Percentiles rank a stretch among this genome's conserved stretches.
phyloP scores from a whole-genome alignment of 352 stramenopile species.

The Phytopythium ostracodes region DNA sequence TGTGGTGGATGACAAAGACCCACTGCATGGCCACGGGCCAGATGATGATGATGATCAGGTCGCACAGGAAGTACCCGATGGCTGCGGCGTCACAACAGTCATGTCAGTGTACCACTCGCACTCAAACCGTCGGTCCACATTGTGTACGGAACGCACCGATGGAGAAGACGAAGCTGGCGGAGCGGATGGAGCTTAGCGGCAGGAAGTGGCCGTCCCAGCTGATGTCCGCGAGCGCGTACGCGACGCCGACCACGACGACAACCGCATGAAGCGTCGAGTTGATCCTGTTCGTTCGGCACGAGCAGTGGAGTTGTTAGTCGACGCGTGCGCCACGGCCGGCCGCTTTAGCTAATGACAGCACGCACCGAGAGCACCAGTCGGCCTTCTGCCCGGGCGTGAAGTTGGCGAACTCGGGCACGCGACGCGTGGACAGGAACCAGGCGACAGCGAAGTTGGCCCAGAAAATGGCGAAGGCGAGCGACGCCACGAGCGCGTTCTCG shows the following conservation, averaged over 20 bases:
- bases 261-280: slow-evolving; percentile 80
- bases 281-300: slow-evolving; percentile 31
- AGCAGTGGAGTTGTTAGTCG: neutral
- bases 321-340: neutral
- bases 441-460: slow-evolving; percentile 61
- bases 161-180: slow-evolving; percentile 81
- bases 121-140: no score
- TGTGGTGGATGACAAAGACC: slow-evolving; percentile 78
- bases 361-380: slow-evolving; percentile 78
- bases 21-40: slow-evolving; percentile 75
- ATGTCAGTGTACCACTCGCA: no score
- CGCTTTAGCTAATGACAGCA: no score
- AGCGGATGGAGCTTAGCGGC: slow-evolving; percentile 67
- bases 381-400: slow-evolving; percentile 71
- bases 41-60: slow-evolving; percentile 75
- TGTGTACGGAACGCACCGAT: slow-evolving; percentile 62
- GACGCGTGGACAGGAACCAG: slow-evolving; percentile 51
- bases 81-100: slow-evolving; percentile 22
- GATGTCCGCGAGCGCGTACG: slow-evolving; percentile 60
- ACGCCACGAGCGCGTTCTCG: slow-evolving; percentile 61
- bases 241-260: slow-evolving; percentile 57
- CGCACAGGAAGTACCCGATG: slow-evolving; percentile 77
- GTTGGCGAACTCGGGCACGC: slow-evolving; percentile 50
- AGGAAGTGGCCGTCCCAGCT: slow-evolving; percentile 58
- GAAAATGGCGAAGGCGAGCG: slow-evolving; percentile 62